These are phyloP conservation scores for Mycena belliarum DNA, from an alignment of 768 basidiomycete genomes.

Conservation along the genomic window DNA sequence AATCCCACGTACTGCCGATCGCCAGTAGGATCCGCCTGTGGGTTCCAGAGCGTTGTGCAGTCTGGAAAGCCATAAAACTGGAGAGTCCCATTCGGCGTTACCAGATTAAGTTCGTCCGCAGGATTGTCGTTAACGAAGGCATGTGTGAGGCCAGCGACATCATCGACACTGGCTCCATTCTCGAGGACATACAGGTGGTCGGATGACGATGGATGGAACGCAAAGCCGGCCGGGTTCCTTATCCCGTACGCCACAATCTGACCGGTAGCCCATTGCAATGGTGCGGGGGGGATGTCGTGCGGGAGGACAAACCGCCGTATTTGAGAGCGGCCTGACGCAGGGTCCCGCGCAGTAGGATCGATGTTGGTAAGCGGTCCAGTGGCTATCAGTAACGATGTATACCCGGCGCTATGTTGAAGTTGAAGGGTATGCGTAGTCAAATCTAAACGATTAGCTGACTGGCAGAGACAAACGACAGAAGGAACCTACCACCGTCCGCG, in stretches of 20 bases:
- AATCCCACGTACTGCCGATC: constrained; percentile 37
- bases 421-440: constrained; percentile 44
- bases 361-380: constrained; percentile 41
- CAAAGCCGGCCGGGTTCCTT: constrained; percentile 46
- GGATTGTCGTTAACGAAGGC: constrained; percentile 48
- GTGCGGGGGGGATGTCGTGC: constrained; percentile 4
- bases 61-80: constrained; percentile 44
- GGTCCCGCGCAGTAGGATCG: constrained; percentile 43
- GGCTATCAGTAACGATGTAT: constrained; percentile 34
- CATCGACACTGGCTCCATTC: constrained; percentile 46
- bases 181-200: constrained; percentile 38
- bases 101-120: constrained; percentile 40
- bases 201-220: constrained; percentile 29
- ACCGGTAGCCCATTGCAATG: constrained; percentile 32
- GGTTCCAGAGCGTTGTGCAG: constrained; percentile 46
- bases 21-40: constrained; percentile 40
- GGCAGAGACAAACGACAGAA: neutral
- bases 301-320: constrained; percentile 34
- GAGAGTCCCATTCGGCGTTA: constrained; percentile 21
- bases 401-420: constrained; percentile 27
- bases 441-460: constrained; percentile 26
- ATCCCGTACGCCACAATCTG: constrained; percentile 43
- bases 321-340: constrained; percentile 44
- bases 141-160: constrained; percentile 38
- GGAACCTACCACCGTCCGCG: constrained; percentile 39